Evolutionary conservation across 2,329 filamentous ascomycete species (phyloP).

Genomic region (Aspergillus oerlinghausenensis): DNA sequence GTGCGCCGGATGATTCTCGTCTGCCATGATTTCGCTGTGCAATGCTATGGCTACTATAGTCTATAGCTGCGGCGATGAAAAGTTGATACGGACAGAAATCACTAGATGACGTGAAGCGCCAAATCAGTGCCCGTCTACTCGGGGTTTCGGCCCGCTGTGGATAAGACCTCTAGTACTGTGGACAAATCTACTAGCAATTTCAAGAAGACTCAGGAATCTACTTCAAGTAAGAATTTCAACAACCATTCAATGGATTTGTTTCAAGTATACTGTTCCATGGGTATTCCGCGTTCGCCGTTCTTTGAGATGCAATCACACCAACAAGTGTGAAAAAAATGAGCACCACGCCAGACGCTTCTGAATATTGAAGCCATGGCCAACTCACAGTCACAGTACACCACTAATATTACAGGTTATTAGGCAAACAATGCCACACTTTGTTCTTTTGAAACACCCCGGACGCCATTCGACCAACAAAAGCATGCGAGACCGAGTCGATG

Average conservation of each 20-base stretch:
- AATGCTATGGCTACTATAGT: not conserved
- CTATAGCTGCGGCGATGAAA: not conserved
- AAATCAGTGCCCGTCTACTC: not conserved
- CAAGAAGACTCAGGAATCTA: not conserved
- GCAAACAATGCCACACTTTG: constrained; percentile 15
- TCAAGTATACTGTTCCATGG: not conserved
- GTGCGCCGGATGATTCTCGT: constrained; percentile 50
- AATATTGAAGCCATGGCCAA: not conserved
- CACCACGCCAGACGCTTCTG: not conserved
- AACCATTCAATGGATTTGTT: not conserved
- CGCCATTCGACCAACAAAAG: constrained; percentile 18
- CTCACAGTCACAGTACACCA: constrained; percentile 5
- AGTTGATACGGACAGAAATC: not conserved
- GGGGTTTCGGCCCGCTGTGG: not conserved
- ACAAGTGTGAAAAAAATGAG: not conserved
- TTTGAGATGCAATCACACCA: not conserved
- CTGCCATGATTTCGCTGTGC: constrained; percentile 14
- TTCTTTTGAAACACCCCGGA: constrained; percentile 25
- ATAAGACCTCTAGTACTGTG: not conserved
- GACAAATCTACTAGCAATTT: not conserved
- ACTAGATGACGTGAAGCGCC: not conserved
- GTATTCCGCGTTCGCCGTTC: not conserved
- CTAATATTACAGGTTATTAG: constrained; percentile 35
- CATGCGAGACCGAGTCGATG: constrained; percentile 10
- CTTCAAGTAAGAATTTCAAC: not conserved